Evolutionary conservation across 306 rosid genomes (phyloP), one percentile per base, ranked within the genome.

Genomic region (Datisca glomerata): DNA sequence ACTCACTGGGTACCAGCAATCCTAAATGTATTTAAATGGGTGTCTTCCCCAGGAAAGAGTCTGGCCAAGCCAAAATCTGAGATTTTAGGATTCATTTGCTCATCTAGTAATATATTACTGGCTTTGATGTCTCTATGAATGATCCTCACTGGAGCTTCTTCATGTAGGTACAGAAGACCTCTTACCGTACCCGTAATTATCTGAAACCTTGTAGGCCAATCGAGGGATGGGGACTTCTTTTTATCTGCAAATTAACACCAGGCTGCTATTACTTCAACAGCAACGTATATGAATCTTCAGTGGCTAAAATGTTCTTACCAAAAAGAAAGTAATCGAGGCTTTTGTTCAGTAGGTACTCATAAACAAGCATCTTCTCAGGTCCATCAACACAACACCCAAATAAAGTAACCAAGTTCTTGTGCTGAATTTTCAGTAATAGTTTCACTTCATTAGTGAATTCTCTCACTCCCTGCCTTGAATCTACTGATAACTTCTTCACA

Each of bases 1-100:
- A 86, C 96, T 78, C 64, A 86, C 96, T 64, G 76, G 58, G 96
- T 86, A 58, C 96, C 96, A 3, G 96, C 57, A 56, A 86, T 78
- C 79, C 60, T 70, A 49, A 86, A 82, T 29, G 96, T 86, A 55
- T 81, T 63, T 35, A 78, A 16, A 45, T 86, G 94, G 47, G 94
- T 86, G 46, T 73, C 96, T 7, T 86, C 96, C 41, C 94, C 96
- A 11, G 96, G 92, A 73, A 86, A 86, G 28, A 86, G 75, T 53
- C 94, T 76, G 1, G 96, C 96, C 69, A 86, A 59, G 31, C 96
- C 94, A 40, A 78, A 86, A 70, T 81, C 94, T 8, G 96, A 66
- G 33, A 86, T 86, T 59, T 86, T 86, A 1, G 94, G 92, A 71
- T 59, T 71, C 58, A 86, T 66, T 14, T 79, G 50, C 47, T 73